These are phyloP conservation scores for Solanum pinnatisectum DNA, from an alignment of 257 asterid genomes.

Conservation along the genomic window DNA sequence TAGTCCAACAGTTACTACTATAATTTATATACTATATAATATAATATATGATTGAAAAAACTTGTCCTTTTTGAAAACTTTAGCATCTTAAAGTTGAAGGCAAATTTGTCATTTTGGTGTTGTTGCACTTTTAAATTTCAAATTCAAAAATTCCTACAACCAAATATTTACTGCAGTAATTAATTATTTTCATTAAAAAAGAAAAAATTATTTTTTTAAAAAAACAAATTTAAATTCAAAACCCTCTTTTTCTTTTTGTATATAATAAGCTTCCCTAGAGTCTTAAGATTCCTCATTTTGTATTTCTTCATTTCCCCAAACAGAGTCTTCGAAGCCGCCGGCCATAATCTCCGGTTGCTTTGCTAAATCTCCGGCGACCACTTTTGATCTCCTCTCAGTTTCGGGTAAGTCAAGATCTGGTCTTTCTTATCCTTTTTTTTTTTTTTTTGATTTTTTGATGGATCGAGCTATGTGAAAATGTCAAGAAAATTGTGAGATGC, in stretches of 20 bases:
- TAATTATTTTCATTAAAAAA: not conserved
- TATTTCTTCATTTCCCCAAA: not conserved
- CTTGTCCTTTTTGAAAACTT: not conserved
- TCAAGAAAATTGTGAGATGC: not conserved
- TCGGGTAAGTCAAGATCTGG: not conserved
- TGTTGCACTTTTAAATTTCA: not conserved
- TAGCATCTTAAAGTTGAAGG: not conserved
- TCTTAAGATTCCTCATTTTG: not conserved
- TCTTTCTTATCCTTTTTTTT: not conserved
- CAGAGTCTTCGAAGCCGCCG: not conserved
- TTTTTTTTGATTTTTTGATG: not conserved
- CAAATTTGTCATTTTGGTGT: not conserved
- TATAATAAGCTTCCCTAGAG: not conserved
- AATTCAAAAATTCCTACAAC: not conserved
- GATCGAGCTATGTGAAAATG: not conserved
- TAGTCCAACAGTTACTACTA: not conserved
- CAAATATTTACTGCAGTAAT: not conserved
- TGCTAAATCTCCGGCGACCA: not conserved
- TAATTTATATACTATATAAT: not conserved
- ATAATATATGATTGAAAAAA: not conserved
- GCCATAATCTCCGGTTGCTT: not conserved
- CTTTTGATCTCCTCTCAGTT: not conserved
- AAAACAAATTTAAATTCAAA: not conserved
- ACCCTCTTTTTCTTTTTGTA: not conserved
- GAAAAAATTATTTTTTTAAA: too few species aligned